These are phyloP conservation scores for Lentinus brumalis DNA, from an alignment of 768 basidiomycete species.

Conservation along the genomic window DNA sequence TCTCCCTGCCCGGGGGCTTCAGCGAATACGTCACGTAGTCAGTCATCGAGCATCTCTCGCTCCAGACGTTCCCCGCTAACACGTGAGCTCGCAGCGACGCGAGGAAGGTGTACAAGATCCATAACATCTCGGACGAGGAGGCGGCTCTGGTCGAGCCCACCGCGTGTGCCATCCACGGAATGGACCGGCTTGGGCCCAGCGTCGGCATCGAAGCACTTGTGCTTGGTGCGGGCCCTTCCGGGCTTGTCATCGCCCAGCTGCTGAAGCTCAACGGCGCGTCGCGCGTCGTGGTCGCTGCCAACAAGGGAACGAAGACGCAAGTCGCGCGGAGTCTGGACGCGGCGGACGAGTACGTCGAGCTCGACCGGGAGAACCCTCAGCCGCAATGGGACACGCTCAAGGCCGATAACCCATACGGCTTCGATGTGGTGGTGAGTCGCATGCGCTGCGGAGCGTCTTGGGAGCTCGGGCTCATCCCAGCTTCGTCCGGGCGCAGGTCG, in stretches of 20 bases:
- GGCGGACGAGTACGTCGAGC: conserved; percentile 45
- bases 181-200: too few species aligned
- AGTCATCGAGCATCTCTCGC: too few species aligned
- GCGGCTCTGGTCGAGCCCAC: too few species aligned
- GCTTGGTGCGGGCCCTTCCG: conserved; percentile 80
- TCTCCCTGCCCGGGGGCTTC: conserved; percentile 81
- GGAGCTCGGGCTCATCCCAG: background rate
- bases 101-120: too few species aligned
- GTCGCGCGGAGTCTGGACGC: conserved; percentile 74
- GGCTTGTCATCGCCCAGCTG: conserved; percentile 82
- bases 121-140: too few species aligned
- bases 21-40: conserved; percentile 79
- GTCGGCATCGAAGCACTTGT: too few species aligned
- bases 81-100: too few species aligned
- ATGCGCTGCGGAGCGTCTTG: background rate
- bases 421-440: conserved; percentile 65
- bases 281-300: conserved; percentile 79
- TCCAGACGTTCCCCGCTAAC: too few species aligned
- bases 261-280: conserved; percentile 71
- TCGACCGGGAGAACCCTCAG: conserved; percentile 73
- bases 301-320: conserved; percentile 88
- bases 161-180: too few species aligned
- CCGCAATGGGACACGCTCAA: conserved; percentile 80
- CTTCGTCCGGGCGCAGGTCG: conserved; percentile 32
- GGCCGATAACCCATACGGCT: conserved; percentile 80